Evolutionary conservation across 306 rosid species (phyloP).

Genomic region (Rosa chinensis): DNA sequence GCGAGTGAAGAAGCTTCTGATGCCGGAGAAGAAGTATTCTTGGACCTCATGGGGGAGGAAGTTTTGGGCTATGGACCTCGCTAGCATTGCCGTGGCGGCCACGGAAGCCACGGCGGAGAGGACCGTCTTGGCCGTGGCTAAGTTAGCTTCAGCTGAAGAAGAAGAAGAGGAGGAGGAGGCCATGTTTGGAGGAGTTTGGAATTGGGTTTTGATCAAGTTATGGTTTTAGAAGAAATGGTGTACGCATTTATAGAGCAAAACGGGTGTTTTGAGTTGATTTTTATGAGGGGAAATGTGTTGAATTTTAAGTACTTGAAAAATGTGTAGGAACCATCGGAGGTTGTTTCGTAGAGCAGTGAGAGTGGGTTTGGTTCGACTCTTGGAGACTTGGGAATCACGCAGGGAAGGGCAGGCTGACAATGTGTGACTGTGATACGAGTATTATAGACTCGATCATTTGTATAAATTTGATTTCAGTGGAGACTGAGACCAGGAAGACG

Average conservation of each 20-base stretch:
- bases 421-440: neutral
- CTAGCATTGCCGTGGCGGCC: slow-evolving; percentile 55
- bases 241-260: neutral
- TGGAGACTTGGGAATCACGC: neutral
- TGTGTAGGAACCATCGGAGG: neutral
- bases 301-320: neutral
- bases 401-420: neutral
- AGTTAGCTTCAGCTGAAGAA: slow-evolving; percentile 29
- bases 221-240: neutral
- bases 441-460: neutral
- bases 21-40: slow-evolving; percentile 24
- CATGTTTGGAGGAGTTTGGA: slow-evolving; percentile 29
- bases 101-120: slow-evolving; percentile 58
- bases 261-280: neutral
- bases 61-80: slow-evolving; percentile 51
- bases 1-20: slow-evolving; percentile 26
- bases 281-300: neutral
- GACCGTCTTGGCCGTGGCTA: slow-evolving; percentile 52
- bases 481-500: neutral
- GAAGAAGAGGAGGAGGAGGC: slow-evolving; percentile 13
- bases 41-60: slow-evolving; percentile 51
- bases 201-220: neutral
- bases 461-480: neutral
- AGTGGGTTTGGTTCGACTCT: neutral
- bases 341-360: neutral